These are phyloP conservation scores for Claviceps arundinis DNA, from an alignment of 2,329 filamentous ascomycete genomes.

Conservation along the genomic window DNA sequence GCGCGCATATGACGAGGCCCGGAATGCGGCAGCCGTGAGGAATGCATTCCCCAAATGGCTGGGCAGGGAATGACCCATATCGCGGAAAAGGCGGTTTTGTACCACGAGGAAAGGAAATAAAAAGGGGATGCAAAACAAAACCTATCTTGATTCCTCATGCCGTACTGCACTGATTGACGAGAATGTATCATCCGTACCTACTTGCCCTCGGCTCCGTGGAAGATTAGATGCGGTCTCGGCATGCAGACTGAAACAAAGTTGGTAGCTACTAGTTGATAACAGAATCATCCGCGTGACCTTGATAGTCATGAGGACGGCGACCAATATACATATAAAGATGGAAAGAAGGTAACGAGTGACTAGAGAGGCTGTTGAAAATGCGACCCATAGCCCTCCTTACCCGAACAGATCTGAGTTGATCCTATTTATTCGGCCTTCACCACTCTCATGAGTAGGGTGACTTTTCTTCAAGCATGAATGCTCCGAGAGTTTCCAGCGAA, in stretches of 20 bases:
- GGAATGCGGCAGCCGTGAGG: neutral
- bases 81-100: neutral
- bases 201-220: neutral
- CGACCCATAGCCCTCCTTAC: neutral
- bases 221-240: neutral
- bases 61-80: neutral
- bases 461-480: neutral
- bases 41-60: neutral
- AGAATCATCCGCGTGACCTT: neutral
- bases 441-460: neutral
- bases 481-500: too few species aligned
- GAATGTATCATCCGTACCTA: neutral
- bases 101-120: neutral
- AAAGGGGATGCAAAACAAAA: neutral
- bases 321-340: neutral
- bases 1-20: neutral
- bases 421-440: neutral
- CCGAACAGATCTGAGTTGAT: neutral
- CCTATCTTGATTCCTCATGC: neutral
- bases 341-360: neutral
- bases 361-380: neutral
- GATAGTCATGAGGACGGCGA: neutral
- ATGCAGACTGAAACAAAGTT: conserved; percentile 1
- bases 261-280: neutral
- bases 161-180: neutral